A percentile compares a stretch with the other conserved stretches of the same genome.
phyloP scores from a whole-genome alignment of 2,329 filamentous ascomycete genomes.

The Ophiostoma perfectum region DNA sequence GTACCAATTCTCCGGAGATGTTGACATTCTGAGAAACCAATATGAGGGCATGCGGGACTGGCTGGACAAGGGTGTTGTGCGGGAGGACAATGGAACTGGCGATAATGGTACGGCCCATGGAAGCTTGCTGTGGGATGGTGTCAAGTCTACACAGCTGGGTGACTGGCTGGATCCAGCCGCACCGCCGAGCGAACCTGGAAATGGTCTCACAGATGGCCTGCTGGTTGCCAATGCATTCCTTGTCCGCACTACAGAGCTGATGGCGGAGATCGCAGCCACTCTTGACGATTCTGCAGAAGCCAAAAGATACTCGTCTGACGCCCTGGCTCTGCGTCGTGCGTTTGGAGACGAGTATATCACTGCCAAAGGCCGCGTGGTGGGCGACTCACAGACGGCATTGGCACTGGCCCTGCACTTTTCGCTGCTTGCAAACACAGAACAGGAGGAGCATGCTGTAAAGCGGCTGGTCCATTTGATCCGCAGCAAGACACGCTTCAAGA shows the following conservation, averaged over 20 bases:
- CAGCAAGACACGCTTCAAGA: neutral
- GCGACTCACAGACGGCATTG: neutral
- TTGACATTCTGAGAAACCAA: neutral
- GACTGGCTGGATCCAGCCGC: constrained; percentile 4
- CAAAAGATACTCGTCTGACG: neutral
- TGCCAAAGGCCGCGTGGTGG: neutral
- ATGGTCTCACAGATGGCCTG: neutral
- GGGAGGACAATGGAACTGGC: neutral
- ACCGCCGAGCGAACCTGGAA: neutral
- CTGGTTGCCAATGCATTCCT: neutral
- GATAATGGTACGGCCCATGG: neutral
- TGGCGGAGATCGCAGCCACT: neutral
- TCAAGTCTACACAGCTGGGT: neutral
- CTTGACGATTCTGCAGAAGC: neutral
- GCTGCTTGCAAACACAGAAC: neutral
- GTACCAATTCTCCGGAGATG: neutral
- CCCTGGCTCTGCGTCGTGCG: neutral
- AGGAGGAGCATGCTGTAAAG: constrained; percentile 1
- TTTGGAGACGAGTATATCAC: constrained; percentile 3
- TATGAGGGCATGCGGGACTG: neutral
- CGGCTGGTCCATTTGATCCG: neutral
- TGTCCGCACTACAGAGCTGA: neutral
- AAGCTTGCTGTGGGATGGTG: neutral
- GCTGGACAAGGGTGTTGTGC: neutral
- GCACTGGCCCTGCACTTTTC: neutral